Evolutionary conservation across 106 monocot species (phyloP), one percentile per base, ranked within the genome.

Genomic region (Posidonia australis): DNA sequence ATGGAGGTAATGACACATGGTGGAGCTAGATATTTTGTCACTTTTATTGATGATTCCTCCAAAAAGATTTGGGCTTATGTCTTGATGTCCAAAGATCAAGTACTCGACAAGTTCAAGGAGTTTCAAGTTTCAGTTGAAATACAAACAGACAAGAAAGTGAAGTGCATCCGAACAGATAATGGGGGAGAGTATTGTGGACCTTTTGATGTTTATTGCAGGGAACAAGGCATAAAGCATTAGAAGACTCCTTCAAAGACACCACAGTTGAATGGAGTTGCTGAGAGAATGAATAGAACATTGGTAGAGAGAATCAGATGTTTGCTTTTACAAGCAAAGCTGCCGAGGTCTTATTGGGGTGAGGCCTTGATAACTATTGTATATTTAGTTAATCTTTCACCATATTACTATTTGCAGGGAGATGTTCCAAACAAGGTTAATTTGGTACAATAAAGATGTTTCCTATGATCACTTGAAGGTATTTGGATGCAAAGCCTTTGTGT

Each of bases 71-170:
- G 66, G 48, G 28, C 28, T 5, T 51, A n/a, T 52, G 13, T 14
- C 5, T 51, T 51, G 45, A 64, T 46, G 27, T 16, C 20, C 5
- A 64, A 64, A 46, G n/a, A 45, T 14, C 25, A 64, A 48, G 64
- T 64, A 5, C 17, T 64, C 1, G 62, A 63, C 5, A 44, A 13
- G 1, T 63, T 63, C 16, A 67, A 68, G n/a, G 23, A 68, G 0
- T 68, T 68, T 44, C 65, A 68, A 5, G 42, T 32, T 1, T 42
- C 13, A 41, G 68, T 58, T 42, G 57, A 68, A 25, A 68, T 19
- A 18, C 43, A 36, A 36, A 36, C 36, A 36, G 36, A 7, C 12
- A 31, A 30, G 26, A 67, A 51, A 4, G 0, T 56, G 28, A 70
- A 70, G 48, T 48, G 13, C 13, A 47, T 58, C 11, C 24, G 28